Evolutionary conservation across 768 basidiomycete species (phyloP), one percentile per base, ranked within the genome.

Genomic region (Scleroderma citrinum): DNA sequence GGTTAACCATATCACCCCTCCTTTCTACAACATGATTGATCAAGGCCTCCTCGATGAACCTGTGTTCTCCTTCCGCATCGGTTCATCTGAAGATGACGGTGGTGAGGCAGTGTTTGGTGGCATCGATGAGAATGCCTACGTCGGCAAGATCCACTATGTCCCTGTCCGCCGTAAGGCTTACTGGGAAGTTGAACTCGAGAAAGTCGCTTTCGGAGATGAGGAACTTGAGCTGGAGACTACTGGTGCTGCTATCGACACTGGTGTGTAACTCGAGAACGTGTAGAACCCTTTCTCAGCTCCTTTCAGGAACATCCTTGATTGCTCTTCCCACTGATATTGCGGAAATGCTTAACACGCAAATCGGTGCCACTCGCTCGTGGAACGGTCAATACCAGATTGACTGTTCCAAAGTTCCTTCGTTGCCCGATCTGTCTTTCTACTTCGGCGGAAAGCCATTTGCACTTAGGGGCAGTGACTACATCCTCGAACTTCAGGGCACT

Each of bases 161-260:
- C 95, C 96, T 44, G 76, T 99, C 46, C 85, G 94, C 59, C 82
- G 92, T 59, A 92, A 90, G 77, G 96, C 92, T 5, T 98, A 96
- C 71, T 96, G 94, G 94, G 95, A 98, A 69, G 92, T 98, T 40
- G 92, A 96, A 65, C 85, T 99, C 23, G 76, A 90, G 71, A 83
- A 84, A 65, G 75, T 99, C 53, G 59, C 71, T 3, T 94, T 99
- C 49, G 96, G 94, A 42, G 75, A 83, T 38, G 95, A 98, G 41
- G 79, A 74, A 35, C 78, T 98, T 39, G 92, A 97, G 56, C 78
- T 98, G 13, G 91, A 95, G 56, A 86, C 83, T 72, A 95, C 96
- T 48, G 94, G 94, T 38, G 90, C 91, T 59, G 90, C 91, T 37
- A 92, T 92, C 52, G 90, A 92, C 60, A 92, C 90, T 16, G 89